These are phyloP conservation scores for Zychaea mexicana DNA, from an alignment of 371 early-diverging fungal genomes.

Conservation along the genomic window DNA sequence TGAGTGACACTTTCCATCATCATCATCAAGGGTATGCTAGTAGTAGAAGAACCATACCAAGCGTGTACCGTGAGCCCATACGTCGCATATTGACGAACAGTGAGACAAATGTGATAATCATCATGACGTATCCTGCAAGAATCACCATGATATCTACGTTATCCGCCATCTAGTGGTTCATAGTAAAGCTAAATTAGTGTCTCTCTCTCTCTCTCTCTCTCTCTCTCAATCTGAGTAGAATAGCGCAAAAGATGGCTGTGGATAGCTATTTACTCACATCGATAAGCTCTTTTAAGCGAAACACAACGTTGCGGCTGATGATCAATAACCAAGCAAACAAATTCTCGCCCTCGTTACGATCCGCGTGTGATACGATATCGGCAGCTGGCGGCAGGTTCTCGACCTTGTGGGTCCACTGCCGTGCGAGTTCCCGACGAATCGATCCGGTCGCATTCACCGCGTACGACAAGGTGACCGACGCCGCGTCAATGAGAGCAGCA, in stretches of 20 bases:
- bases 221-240: not conserved
- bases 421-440: conserved; percentile 44
- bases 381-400: conserved; percentile 32
- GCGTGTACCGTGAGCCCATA: conserved; percentile 77
- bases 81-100: conserved; percentile 83
- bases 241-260: too few relatives aligned
- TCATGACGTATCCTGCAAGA: conserved; percentile 74
- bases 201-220: too few relatives aligned
- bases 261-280: conserved; percentile 45
- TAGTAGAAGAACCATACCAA: conserved; percentile 48
- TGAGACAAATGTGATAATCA: conserved; percentile 75
- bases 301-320: conserved; percentile 51
- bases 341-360: conserved; percentile 21
- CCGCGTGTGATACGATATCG: conserved; percentile 28
- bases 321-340: conserved; percentile 49
- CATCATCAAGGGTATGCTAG: not conserved
- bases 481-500: not conserved
- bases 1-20: not conserved
- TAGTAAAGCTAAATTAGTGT: not conserved
- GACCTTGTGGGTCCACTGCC: conserved; percentile 55
- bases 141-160: conserved; percentile 77
- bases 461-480: conserved; percentile 52
- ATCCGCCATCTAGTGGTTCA: conserved; percentile 56
- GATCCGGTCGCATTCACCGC: conserved; percentile 59
- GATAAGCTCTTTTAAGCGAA: conserved; percentile 59